A percentile compares a stretch with the other conserved stretches of the same genome.
phyloP scores from a whole-genome alignment of 768 basidiomycete genomes.

The Kwoniella shandongensis region DNA sequence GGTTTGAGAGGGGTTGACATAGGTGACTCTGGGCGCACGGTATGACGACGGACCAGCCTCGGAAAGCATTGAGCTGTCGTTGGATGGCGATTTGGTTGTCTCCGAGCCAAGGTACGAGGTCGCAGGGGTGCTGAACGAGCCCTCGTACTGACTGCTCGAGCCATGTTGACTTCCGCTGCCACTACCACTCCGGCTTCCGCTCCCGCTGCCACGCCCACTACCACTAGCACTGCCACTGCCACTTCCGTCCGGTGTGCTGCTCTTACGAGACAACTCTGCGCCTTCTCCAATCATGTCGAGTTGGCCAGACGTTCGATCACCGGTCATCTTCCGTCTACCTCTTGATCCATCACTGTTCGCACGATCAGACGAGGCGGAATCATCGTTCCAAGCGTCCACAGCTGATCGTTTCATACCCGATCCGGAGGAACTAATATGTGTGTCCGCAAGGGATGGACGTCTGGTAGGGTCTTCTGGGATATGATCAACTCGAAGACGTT shows the following conservation, averaged over 20 bases:
- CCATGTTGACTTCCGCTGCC: constrained; percentile 13
- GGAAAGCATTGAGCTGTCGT: background rate
- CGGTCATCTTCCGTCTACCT: constrained; percentile 12
- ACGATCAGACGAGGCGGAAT: constrained; percentile 1
- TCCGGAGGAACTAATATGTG: constrained; percentile 13
- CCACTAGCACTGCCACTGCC: background rate
- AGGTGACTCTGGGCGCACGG: constrained; percentile 33
- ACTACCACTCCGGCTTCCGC: constrained; percentile 24
- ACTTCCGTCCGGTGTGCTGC: constrained; percentile 4
- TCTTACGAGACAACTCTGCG: background rate
- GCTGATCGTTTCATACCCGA: constrained; percentile 19
- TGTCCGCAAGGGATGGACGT: constrained; percentile 15
- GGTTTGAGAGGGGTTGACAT: constrained; percentile 47
- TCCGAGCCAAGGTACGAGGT: constrained; percentile 12
- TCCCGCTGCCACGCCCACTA: background rate
- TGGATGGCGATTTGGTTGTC: constrained; percentile 16
- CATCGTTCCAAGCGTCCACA: constrained; percentile 10
- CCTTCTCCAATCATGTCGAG: constrained; percentile 10
- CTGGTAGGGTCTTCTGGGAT: background rate
- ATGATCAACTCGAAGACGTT: constrained; percentile 12
- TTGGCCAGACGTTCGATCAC: constrained; percentile 10
- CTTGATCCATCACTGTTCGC: constrained; percentile 10
- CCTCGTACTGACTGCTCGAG: constrained; percentile 4
- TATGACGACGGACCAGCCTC: constrained; percentile 17
- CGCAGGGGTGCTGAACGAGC: constrained; percentile 9